Evolutionary conservation across 2,329 filamentous ascomycete genomes (phyloP).

Genomic region (Exophiala calicioides): DNA sequence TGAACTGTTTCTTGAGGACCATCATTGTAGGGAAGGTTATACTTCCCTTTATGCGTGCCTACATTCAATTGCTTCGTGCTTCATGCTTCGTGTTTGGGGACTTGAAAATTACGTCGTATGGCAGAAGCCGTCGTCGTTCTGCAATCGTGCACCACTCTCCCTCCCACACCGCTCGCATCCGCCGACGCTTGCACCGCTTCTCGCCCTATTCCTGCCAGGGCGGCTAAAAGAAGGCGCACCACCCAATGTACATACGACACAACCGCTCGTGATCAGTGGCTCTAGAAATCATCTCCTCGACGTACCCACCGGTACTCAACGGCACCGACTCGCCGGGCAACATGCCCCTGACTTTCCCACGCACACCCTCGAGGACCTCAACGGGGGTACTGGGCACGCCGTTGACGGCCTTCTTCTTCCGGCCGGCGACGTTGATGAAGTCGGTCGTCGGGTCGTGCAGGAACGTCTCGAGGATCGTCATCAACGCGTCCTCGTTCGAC

Average conservation of each 20-base stretch:
- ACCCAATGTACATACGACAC: constrained; percentile 95
- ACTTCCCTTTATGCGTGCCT: no score
- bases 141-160: no score
- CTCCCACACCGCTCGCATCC: no score
- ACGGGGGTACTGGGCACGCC: constrained; percentile 66
- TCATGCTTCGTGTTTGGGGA: no score
- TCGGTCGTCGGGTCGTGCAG: constrained; percentile 96
- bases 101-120: no score
- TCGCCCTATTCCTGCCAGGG: not conserved
- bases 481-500: constrained; percentile 91
- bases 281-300: constrained; percentile 89
- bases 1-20: no score
- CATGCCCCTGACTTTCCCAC: constrained; percentile 80
- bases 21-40: no score
- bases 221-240: constrained; percentile 68
- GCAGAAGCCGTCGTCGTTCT: no score
- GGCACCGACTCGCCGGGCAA: constrained; percentile 87
- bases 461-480: constrained; percentile 97
- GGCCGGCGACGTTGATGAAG: constrained; percentile 71
- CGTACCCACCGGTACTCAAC: constrained; percentile 91
- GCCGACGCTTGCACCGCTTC: no score
- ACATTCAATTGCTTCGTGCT: no score
- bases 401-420: constrained; percentile 46
- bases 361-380: constrained; percentile 86
- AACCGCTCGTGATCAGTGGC: constrained; percentile 79